These are phyloP conservation scores for Geranomyces variabilis DNA, from an alignment of 192 early-diverging fungal genomes.

Conservation along the genomic window DNA sequence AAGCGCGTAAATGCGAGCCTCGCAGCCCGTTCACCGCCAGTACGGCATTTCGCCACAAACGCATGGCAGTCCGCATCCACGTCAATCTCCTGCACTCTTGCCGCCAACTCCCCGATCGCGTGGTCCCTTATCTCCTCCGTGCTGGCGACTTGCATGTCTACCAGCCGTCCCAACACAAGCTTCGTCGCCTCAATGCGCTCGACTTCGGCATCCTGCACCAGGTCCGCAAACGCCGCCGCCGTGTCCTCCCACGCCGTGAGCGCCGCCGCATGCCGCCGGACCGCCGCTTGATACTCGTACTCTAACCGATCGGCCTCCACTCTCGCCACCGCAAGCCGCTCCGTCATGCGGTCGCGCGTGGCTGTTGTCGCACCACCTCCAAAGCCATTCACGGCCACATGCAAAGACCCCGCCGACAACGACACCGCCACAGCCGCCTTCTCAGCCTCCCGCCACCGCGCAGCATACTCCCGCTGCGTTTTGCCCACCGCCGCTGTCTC, in stretches of 20 bases:
- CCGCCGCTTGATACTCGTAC: not conserved
- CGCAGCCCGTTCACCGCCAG: not conserved
- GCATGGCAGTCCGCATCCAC: not conserved
- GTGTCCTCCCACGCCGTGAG: not conserved
- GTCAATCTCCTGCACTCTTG: not conserved
- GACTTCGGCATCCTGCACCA: not conserved
- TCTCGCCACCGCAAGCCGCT: not conserved
- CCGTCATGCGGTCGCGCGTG: not conserved
- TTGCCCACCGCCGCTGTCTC: slow-evolving; percentile 5
- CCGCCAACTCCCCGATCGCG: not conserved
- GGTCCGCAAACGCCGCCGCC: not conserved
- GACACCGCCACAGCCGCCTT: not conserved
- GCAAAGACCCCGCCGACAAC: no score
- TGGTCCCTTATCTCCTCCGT: not conserved
- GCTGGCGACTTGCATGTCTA: not conserved
- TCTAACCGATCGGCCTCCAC: not conserved
- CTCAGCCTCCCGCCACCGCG: not conserved
- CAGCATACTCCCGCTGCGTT: not conserved
- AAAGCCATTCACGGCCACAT: no score
- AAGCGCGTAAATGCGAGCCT: not conserved
- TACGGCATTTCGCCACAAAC: not conserved
- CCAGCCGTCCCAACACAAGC: not conserved
- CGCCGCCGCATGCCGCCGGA: not conserved
- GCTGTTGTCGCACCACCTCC: no score
- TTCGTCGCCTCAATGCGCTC: not conserved